Conservation (phyloP, 345 rosid species). For the Acer yangbiense region DNA sequence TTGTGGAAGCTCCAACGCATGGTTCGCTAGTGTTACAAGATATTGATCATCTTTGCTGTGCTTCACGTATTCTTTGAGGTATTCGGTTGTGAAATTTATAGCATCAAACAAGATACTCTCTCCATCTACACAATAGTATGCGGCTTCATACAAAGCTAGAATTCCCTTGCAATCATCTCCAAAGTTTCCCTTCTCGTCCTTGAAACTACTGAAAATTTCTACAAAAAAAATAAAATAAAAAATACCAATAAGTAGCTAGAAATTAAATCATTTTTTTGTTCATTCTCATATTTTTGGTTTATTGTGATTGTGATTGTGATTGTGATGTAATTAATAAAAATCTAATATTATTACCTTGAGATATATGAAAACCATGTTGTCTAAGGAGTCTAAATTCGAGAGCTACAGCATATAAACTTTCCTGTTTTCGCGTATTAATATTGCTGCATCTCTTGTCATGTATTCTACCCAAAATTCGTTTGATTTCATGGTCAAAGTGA, state of each 20-base stretch:
- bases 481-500: slow-evolving; percentile 30
- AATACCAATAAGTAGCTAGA: neutral
- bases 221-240: no score
- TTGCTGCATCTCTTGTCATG: neutral
- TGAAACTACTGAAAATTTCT: slow-evolving; percentile 21
- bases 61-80: slow-evolving; percentile 5
- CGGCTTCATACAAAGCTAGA: no score
- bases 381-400: slow-evolving; percentile 37
- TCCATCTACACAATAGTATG: no score
- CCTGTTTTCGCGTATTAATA: neutral
- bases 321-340: no score
- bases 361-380: slow-evolving; percentile 29
- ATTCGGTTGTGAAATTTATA: neutral
- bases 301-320: no score
- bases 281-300: no score
- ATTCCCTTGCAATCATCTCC: no score
- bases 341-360: slow-evolving; percentile 23
- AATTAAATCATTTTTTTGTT: no score
- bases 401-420: slow-evolving; percentile 29
- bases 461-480: slow-evolving; percentile 14
- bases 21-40: slow-evolving; percentile 26
- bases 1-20: slow-evolving; percentile 37
- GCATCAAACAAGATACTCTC: no score
- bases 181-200: slow-evolving; percentile 17
- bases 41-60: neutral